phyloP scores from a whole-genome alignment of 1,139 yeast genomes.

The Lodderomyces pseudojiufengensis region DNA sequence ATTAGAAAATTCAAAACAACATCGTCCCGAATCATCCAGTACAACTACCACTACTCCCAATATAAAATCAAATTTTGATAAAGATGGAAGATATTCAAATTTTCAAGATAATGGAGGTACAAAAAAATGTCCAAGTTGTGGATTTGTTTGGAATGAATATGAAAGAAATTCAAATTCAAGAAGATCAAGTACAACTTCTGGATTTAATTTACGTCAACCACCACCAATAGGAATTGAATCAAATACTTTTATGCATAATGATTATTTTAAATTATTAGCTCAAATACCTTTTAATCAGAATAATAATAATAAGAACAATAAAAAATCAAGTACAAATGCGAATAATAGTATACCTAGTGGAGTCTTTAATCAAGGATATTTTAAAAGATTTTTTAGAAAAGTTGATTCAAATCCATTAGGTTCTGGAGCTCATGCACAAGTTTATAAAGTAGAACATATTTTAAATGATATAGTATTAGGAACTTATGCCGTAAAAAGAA shows the following conservation, averaged over 20 bases:
- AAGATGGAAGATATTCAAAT: neutral
- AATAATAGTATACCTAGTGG: constrained; percentile 28
- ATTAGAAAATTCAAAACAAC: neutral
- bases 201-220: constrained; percentile 1
- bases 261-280: constrained; percentile 38
- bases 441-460: constrained; percentile 76
- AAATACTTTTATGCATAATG: constrained; percentile 32
- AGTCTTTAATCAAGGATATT: constrained; percentile 71
- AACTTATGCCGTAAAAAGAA: constrained; percentile 76
- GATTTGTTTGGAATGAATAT: constrained; percentile 27
- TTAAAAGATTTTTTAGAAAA: constrained; percentile 59
- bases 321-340: neutral
- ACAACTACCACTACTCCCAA: too few relatives aligned
- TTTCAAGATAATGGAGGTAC: constrained; percentile 5
- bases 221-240: constrained; percentile 9
- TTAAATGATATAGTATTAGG: constrained; percentile 72
- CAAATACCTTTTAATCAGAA: constrained; percentile 22
- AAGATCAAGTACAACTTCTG: constrained; percentile 4
- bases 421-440: constrained; percentile 81
- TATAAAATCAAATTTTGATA: neutral
- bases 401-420: constrained; percentile 50
- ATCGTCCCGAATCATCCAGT: too few relatives aligned
- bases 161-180: constrained; percentile 2
- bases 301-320: neutral
- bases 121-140: constrained; percentile 42